Evolutionary conservation across 768 basidiomycete genomes (phyloP).

Genomic region (Suillus plorans): DNA sequence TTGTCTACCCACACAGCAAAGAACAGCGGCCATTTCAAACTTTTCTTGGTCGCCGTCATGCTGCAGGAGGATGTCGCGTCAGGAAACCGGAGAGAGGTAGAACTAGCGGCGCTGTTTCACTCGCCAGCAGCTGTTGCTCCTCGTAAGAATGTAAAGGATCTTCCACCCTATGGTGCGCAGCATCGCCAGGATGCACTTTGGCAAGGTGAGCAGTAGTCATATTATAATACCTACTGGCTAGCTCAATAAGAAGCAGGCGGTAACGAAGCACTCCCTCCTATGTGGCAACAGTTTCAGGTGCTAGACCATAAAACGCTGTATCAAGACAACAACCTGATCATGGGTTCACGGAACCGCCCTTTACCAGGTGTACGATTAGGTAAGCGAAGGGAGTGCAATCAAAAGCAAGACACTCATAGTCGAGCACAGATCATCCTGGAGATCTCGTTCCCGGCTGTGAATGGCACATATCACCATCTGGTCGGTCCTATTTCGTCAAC

Average conservation of each 20-base stretch:
- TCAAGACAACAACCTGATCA: constrained; percentile 1
- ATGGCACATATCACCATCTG: neutral
- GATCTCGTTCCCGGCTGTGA: neutral
- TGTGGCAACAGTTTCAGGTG: constrained; percentile 1
- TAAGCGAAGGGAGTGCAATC: neutral
- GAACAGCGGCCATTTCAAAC: neutral
- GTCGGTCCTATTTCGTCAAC: neutral
- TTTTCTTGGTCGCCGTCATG: neutral
- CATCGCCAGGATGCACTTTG: neutral
- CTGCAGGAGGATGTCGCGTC: neutral
- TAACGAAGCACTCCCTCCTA: neutral
- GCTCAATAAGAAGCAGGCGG: neutral
- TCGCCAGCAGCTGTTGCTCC: neutral
- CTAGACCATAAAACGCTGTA: neutral
- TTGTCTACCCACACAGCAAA: neutral
- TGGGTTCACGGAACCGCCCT: neutral
- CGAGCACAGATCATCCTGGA: neutral
- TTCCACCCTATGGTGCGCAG: neutral
- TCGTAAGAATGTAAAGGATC: neutral
- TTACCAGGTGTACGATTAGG: neutral
- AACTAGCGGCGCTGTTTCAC: neutral
- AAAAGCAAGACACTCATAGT: neutral
- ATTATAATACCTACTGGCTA: neutral
- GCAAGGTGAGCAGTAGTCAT: neutral
- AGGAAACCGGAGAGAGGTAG: neutral